Conservation (phyloP, 192 early-diverging fungal genomes). For the Gryganskiella cystojenkinii region DNA sequence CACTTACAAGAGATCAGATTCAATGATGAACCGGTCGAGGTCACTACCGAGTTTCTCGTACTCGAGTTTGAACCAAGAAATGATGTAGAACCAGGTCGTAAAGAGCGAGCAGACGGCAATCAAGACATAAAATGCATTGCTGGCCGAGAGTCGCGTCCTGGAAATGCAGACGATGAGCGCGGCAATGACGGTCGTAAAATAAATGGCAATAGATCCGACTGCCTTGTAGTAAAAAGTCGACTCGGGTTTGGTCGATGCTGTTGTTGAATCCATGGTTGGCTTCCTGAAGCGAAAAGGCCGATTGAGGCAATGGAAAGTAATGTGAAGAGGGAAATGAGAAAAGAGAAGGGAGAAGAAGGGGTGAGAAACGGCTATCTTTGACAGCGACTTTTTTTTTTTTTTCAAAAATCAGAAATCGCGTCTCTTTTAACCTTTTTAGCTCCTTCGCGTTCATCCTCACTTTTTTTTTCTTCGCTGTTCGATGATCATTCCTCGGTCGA, state of each 20-base stretch:
- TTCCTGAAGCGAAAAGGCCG: neutral
- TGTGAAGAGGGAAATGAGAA: neutral
- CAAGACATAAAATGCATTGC: conserved; percentile 42
- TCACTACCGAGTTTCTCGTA: conserved; percentile 27
- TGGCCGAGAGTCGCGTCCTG: conserved; percentile 30
- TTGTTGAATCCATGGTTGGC: neutral
- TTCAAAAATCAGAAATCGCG: no score
- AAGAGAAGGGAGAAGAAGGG: no score
- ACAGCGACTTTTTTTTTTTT: no score
- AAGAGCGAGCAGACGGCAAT: conserved; percentile 35
- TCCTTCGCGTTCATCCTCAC: no score
- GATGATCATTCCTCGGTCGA: no score
- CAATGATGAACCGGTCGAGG: conserved; percentile 39
- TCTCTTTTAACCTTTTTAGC: no score
- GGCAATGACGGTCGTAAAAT: conserved; percentile 47
- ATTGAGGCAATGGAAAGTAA: neutral
- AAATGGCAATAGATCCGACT: conserved; percentile 40
- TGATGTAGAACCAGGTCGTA: conserved; percentile 50
- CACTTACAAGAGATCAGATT: conserved; percentile 52
- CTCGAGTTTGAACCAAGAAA: conserved; percentile 42
- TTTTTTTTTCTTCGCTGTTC: no score
- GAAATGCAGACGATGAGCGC: conserved; percentile 43
- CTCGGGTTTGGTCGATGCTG: conserved; percentile 1
- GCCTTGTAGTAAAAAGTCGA: conserved; percentile 48
- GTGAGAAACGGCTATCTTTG: no score